Evolutionary conservation across 805 yeast genomes (phyloP).

Genomic region (Suhomyces sp.): DNA sequence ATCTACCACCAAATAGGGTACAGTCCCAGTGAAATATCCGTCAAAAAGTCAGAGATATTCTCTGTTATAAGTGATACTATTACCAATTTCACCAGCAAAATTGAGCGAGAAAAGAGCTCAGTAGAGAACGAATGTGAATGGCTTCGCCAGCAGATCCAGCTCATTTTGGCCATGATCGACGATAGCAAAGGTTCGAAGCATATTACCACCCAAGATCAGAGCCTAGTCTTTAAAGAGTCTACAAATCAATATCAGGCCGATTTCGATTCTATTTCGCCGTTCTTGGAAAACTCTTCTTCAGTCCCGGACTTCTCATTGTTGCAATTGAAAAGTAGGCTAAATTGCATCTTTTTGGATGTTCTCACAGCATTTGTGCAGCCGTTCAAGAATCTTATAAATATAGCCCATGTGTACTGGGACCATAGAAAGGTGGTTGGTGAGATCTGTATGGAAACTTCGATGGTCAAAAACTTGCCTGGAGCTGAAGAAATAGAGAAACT

Average conservation of each 20-base stretch:
- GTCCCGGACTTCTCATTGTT: conserved; percentile 30
- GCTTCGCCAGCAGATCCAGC: conserved; percentile 41
- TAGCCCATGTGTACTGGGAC: conserved; percentile 25
- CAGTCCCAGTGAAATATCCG: conserved; percentile 45
- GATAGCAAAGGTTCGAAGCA: conserved; percentile 30
- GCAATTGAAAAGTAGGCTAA: conserved; percentile 29
- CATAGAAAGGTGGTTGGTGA: conserved; percentile 28
- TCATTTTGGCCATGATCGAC: conserved; percentile 38
- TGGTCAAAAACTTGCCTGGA: conserved; percentile 25
- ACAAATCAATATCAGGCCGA: conserved; percentile 22
- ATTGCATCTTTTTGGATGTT: conserved; percentile 33
- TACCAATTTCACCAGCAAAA: conserved; percentile 29
- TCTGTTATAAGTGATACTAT: conserved; percentile 49
- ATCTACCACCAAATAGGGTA: conserved; percentile 56
- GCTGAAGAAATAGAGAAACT: conserved; percentile 31
- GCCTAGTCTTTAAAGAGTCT: conserved; percentile 29
- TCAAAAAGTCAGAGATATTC: conserved; percentile 50
- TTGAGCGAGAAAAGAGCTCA: conserved; percentile 36
- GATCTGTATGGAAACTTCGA: conserved; percentile 7
- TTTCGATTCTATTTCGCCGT: conserved; percentile 20
- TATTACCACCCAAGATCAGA: conserved; percentile 22
- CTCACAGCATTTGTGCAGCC: conserved; percentile 29
- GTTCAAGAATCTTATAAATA: conserved; percentile 30
- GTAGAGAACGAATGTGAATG: conserved; percentile 45
- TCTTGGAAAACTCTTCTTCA: conserved; percentile 18